phyloP scores from a whole-genome alignment of 805 yeast species.

The Monosporozyma aquatica region DNA sequence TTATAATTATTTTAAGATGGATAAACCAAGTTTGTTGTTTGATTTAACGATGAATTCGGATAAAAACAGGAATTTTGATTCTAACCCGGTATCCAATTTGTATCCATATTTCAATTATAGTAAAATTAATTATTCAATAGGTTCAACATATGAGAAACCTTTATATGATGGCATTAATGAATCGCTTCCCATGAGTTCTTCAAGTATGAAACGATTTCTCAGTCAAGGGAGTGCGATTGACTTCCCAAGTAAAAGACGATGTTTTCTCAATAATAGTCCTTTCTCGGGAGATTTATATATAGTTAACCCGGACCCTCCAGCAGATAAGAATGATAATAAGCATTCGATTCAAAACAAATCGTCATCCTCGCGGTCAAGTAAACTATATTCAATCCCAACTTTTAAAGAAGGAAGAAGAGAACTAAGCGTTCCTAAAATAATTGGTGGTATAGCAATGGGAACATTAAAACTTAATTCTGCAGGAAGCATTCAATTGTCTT shows the following conservation, averaged over 20 bases:
- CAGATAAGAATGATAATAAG: too few relatives aligned
- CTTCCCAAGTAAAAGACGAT: neutral
- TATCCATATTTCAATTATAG: neutral
- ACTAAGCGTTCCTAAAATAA: constrained; percentile 12
- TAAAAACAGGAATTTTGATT: neutral
- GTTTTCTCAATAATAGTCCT: neutral
- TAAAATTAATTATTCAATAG: too few relatives aligned
- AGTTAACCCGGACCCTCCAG: too few relatives aligned
- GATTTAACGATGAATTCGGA: constrained; percentile 11
- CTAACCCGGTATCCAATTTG: neutral
- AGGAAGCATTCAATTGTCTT: constrained; percentile 5
- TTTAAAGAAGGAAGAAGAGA: constrained; percentile 20
- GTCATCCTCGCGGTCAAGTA: constrained; percentile 7
- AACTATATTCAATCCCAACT: constrained; percentile 35
- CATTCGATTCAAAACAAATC: neutral
- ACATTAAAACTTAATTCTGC: constrained; percentile 5
- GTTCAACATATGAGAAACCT: too few relatives aligned
- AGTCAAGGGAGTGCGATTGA: neutral
- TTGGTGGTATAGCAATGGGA: constrained; percentile 14
- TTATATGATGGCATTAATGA: too few relatives aligned
- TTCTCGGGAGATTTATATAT: neutral
- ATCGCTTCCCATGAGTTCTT: too few relatives aligned
- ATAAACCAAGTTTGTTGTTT: constrained; percentile 13
- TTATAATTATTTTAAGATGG: constrained; percentile 12
- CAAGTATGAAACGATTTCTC: too few relatives aligned